A percentile compares a stretch with the other conserved stretches of the same genome.
phyloP scores from a whole-genome alignment of 306 rosid species.

The Corylus heterophylla region DNA sequence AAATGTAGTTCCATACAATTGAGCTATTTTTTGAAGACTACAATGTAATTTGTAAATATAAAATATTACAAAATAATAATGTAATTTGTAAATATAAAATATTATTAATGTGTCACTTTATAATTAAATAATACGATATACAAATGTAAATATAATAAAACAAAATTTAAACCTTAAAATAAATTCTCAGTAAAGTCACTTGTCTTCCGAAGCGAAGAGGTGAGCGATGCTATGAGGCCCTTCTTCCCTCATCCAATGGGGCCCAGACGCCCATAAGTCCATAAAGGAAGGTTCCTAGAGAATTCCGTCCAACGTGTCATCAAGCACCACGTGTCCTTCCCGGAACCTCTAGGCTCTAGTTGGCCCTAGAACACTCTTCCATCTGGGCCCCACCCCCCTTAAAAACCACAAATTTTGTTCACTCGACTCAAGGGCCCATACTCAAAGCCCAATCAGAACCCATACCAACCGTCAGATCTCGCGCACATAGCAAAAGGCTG shows the following conservation, averaged over 20 bases:
- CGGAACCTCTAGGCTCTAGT: constrained; percentile 37
- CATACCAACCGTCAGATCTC: constrained; percentile 5
- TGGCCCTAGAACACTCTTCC: constrained; percentile 35
- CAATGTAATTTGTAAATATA: too few relatives aligned
- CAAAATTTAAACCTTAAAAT: too few relatives aligned
- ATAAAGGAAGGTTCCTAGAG: constrained; percentile 4
- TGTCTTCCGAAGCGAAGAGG: background rate
- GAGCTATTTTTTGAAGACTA: too few relatives aligned
- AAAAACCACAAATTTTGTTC: background rate
- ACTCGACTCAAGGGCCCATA: too few relatives aligned
- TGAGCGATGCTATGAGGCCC: background rate
- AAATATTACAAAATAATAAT: too few relatives aligned
- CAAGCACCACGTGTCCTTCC: constrained; percentile 43
- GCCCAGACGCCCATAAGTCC: background rate
- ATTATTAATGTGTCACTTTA: too few relatives aligned
- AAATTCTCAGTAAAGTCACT: too few relatives aligned
- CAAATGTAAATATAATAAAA: too few relatives aligned
- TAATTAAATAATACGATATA: too few relatives aligned
- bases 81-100: too few relatives aligned
- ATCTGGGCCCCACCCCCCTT: constrained; percentile 17
- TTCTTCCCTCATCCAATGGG: background rate
- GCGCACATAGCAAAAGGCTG: background rate
- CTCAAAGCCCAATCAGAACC: background rate
- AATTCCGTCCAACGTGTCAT: constrained; percentile 1
- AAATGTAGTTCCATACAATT: too few relatives aligned